A percentile compares a stretch with the other conserved stretches of the same genome.
These are phyloP conservation scores for Xylariaceae sp. DNA, from an alignment of 2,329 filamentous ascomycete genomes.

Conservation along the genomic window DNA sequence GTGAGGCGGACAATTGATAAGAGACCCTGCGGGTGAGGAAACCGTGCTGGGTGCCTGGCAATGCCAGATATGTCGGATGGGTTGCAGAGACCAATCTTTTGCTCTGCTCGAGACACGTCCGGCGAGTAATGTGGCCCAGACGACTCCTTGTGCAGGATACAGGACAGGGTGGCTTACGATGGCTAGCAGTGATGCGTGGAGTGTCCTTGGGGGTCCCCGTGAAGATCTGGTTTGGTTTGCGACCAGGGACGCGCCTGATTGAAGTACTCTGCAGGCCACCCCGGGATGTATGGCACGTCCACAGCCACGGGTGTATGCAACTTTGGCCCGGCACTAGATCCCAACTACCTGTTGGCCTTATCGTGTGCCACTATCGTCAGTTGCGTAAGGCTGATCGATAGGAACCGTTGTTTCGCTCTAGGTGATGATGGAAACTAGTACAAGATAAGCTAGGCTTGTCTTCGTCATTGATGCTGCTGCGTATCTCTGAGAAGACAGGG, in stretches of 20 bases:
- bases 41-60: too few relatives aligned
- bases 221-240: conserved; percentile 10
- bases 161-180: conserved; percentile 8
- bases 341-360: conserved; percentile 7
- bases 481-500: neutral
- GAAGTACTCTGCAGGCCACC: conserved; percentile 14
- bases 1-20: conserved; percentile 9
- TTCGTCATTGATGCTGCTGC: conserved; percentile 44
- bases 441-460: conserved; percentile 55
- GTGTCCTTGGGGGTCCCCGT: conserved; percentile 8
- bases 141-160: conserved; percentile 4
- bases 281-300: conserved; percentile 12
- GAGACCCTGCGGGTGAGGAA: conserved; percentile 7
- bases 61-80: too few relatives aligned
- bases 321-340: conserved; percentile 11
- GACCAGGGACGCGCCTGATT: conserved; percentile 10
- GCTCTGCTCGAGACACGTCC: too few relatives aligned
- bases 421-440: conserved; percentile 48
- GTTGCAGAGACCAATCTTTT: too few relatives aligned
- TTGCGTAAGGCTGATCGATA: conserved; percentile 19
- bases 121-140: conserved; percentile 3
- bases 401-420: conserved; percentile 26
- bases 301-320: conserved; percentile 14
- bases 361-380: conserved; percentile 8
- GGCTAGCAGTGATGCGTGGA: conserved; percentile 6